Percentiles rank a stretch among this genome's conserved stretches.
phyloP scores from a whole-genome alignment of 495 filamentous ascomycete species.

The Penicillium paradoxum region DNA sequence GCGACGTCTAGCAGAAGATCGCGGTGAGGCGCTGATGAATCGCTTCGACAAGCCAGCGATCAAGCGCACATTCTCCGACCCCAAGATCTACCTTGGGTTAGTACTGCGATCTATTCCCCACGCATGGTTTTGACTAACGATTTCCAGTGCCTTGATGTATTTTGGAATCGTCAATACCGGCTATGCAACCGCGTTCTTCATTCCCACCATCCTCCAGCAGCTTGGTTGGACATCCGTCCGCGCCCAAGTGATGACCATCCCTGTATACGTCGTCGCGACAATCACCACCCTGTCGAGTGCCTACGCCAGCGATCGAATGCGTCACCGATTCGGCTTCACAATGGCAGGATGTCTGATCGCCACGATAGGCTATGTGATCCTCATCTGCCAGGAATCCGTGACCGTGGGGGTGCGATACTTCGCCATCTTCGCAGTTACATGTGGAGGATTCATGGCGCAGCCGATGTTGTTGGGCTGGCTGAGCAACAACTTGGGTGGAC shows the following conservation, averaged over 20 bases:
- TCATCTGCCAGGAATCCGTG: constrained; percentile 37
- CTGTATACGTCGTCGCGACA: constrained; percentile 50
- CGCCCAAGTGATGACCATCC: constrained; percentile 53
- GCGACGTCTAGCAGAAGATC: constrained; percentile 39
- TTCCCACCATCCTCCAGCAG: constrained; percentile 52
- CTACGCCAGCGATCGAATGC: constrained; percentile 42
- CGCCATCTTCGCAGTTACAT: constrained; percentile 44
- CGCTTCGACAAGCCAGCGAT: constrained; percentile 41
- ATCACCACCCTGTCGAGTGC: constrained; percentile 43
- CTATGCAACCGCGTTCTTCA: constrained; percentile 50
- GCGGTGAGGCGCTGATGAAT: constrained; percentile 44
- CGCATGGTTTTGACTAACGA: not conserved
- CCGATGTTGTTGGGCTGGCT: constrained; percentile 51
- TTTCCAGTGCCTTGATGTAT: constrained; percentile 40
- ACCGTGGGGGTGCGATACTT: constrained; percentile 43
- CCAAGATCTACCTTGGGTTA: constrained; percentile 52
- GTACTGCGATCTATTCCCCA: not conserved
- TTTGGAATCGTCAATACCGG: constrained; percentile 48
- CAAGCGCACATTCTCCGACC: constrained; percentile 46
- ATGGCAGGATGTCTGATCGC: constrained; percentile 42
- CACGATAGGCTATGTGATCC: constrained; percentile 46
- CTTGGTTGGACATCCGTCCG: constrained; percentile 48
- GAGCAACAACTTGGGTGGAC: constrained; percentile 50
- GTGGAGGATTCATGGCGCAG: constrained; percentile 43
- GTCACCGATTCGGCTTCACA: constrained; percentile 49